Evolutionary conservation across 768 basidiomycete genomes (phyloP).

Genomic region (Pleurotus eryngii): DNA sequence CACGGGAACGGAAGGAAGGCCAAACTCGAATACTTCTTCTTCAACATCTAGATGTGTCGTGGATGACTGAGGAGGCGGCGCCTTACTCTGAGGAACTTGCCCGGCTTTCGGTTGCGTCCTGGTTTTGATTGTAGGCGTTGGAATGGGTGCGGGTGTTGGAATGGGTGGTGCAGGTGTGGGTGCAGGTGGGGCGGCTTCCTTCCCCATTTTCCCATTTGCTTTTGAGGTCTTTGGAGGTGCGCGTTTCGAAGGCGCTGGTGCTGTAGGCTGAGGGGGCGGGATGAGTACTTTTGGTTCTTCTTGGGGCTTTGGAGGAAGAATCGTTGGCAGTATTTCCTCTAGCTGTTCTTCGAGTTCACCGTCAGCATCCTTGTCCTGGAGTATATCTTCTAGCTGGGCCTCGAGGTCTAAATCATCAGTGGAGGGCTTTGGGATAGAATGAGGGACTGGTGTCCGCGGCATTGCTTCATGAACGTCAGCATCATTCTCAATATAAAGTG

Average conservation of each 20-base stretch:
- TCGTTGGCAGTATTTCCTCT: slow-evolving; percentile 33
- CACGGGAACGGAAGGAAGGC: slow-evolving; percentile 30
- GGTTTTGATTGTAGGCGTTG: slow-evolving; percentile 8
- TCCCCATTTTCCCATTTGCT: slow-evolving; percentile 20
- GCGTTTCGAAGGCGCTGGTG: slow-evolving; percentile 27
- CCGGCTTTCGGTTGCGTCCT: slow-evolving; percentile 13
- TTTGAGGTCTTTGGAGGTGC: slow-evolving; percentile 24
- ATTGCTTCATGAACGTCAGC: slow-evolving; percentile 16
- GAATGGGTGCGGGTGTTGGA: background rate
- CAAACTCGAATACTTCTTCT: slow-evolving; percentile 49
- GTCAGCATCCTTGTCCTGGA: slow-evolving; percentile 15
- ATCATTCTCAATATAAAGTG: slow-evolving; percentile 9
- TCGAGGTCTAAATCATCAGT: slow-evolving; percentile 15
- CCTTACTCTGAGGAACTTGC: slow-evolving; percentile 21
- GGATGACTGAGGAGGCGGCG: slow-evolving; percentile 4
- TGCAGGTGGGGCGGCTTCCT: slow-evolving; percentile 16
- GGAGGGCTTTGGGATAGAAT: slow-evolving; percentile 19
- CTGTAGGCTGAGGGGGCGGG: slow-evolving; percentile 16
- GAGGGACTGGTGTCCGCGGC: slow-evolving; percentile 17
- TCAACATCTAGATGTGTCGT: slow-evolving; percentile 27
- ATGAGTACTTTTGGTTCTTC: slow-evolving; percentile 37
- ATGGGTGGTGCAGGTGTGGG: slow-evolving; percentile 8
- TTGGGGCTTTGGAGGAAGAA: slow-evolving; percentile 18
- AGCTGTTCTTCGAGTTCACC: slow-evolving; percentile 40
- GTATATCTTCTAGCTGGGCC: slow-evolving; percentile 24